Conservation (phyloP, 179 eudicot genomes). For the Vitellaria paradoxa region DNA sequence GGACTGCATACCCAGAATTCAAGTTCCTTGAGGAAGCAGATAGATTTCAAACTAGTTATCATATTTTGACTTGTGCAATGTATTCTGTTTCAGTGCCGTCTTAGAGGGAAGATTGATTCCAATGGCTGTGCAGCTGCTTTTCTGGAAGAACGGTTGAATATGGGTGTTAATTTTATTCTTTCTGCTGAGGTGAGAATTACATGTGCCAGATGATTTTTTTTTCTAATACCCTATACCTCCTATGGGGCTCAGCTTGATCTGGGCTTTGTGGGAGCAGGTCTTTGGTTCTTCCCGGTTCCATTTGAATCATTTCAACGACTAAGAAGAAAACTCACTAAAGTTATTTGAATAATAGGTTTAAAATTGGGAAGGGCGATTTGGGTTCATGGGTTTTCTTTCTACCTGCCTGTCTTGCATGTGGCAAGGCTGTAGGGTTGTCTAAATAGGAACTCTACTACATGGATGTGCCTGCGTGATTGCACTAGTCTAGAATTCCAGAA, state of each 20-base stretch:
- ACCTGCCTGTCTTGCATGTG: background rate
- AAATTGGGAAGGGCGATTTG: background rate
- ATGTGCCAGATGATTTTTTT: background rate
- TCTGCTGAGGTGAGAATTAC: constrained; percentile 79
- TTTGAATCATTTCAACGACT: background rate
- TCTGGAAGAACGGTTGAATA: constrained; percentile 77
- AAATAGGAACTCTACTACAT: background rate
- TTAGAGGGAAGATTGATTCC: constrained; percentile 92
- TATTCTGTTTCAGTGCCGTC: constrained; percentile 56
- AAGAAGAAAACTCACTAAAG: background rate
- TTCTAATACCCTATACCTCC: background rate
- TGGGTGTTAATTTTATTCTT: constrained; percentile 88
- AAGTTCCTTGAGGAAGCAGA: background rate
- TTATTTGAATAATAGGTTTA: background rate
- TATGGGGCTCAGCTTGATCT: background rate
- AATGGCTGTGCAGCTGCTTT: constrained; percentile 78
- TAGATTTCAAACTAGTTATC: constrained; percentile 8
- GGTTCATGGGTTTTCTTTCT: background rate
- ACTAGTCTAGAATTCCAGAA: background rate
- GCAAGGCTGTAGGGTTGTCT: background rate
- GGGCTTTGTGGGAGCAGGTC: background rate
- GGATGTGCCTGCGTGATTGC: background rate
- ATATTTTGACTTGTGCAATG: background rate
- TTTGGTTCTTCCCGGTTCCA: background rate
- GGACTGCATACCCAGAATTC: constrained; percentile 4